Conservation (phyloP, 352 stramenopile genomes). For the Phytophthora pseudosyringae region DNA sequence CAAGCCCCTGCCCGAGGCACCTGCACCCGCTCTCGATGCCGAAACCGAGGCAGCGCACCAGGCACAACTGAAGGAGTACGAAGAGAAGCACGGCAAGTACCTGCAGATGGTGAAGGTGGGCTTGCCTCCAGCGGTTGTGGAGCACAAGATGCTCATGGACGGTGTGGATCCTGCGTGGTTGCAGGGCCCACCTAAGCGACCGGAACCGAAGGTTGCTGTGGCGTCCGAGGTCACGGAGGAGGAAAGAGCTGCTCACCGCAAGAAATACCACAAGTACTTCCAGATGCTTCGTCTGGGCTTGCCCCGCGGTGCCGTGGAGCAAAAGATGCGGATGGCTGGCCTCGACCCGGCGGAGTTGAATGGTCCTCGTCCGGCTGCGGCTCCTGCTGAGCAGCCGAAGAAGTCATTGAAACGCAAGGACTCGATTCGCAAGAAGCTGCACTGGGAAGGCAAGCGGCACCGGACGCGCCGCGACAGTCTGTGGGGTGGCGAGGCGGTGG, state of each 20-base stretch:
- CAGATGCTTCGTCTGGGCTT: constrained; percentile 84
- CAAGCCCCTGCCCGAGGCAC: constrained; percentile 46
- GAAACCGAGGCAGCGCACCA: constrained; percentile 62
- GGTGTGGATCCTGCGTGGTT: constrained; percentile 69
- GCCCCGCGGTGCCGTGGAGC: constrained; percentile 77
- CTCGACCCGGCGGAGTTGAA: constrained; percentile 75
- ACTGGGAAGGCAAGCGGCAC: constrained; percentile 79
- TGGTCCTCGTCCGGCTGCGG: constrained; percentile 43
- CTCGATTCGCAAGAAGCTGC: constrained; percentile 87
- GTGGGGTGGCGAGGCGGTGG: constrained; percentile 53
- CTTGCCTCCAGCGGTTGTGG: constrained; percentile 64
- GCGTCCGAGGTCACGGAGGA: constrained; percentile 46
- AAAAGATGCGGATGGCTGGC: constrained; percentile 84
- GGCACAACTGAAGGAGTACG: constrained; percentile 62
- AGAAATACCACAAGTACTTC: constrained; percentile 88
- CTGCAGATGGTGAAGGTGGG: constrained; percentile 84
- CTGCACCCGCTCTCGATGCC: constrained; percentile 25
- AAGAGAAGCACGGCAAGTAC: constrained; percentile 75
- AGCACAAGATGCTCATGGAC: constrained; percentile 89
- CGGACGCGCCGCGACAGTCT: constrained; percentile 64
- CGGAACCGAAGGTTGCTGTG: constrained; percentile 27
- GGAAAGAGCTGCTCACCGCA: constrained; percentile 58
- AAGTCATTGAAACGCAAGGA: constrained; percentile 62
- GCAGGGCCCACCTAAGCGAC: constrained; percentile 56
- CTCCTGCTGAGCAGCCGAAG: constrained; percentile 32